Evolutionary conservation across 2,329 filamentous ascomycete genomes (phyloP).

Genomic region (Cladosporium phlei): DNA sequence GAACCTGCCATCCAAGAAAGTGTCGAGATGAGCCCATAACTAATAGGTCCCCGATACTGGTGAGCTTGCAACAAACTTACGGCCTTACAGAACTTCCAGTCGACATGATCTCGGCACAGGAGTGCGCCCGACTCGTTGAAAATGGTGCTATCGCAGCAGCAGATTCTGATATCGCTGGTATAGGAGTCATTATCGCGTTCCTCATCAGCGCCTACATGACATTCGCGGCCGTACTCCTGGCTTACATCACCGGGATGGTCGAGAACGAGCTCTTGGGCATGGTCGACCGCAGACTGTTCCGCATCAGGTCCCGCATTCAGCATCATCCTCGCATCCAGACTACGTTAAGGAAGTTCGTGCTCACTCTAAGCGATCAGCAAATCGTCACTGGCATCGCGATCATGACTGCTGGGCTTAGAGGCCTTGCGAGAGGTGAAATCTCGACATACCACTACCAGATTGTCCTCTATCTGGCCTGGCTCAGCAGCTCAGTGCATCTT

Average conservation of each 20-base stretch:
- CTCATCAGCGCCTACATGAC: conserved; percentile 21
- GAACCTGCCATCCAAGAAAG: not conserved
- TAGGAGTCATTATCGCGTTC: conserved; percentile 22
- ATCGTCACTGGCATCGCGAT: conserved; percentile 17
- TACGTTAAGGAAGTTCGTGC: conserved; percentile 5
- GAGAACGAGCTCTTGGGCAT: conserved; percentile 18
- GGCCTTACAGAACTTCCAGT: not conserved
- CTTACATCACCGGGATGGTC: conserved; percentile 18
- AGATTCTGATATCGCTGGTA: conserved; percentile 22
- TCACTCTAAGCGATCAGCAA: conserved; percentile 9
- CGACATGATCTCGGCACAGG: not conserved
- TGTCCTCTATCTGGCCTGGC: conserved; percentile 28
- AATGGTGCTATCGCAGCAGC: conserved; percentile 8
- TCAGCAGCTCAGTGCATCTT: conserved; percentile 27
- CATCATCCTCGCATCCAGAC: conserved; percentile 1
- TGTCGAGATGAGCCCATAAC: not conserved
- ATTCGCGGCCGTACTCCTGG: conserved; percentile 16
- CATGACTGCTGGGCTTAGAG: conserved; percentile 22
- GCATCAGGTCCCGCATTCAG: conserved; percentile 14
- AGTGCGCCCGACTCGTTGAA: not conserved
- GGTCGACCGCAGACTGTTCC: conserved; percentile 13
- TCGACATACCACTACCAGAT: conserved; percentile 27
- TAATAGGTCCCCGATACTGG: not conserved
- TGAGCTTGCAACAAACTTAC: not conserved
- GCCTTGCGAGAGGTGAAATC: conserved; percentile 18